Base-by-base conservation (phyloP, 768 basidiomycete genomes). In the Multifurca ochricompacta region DNA sequence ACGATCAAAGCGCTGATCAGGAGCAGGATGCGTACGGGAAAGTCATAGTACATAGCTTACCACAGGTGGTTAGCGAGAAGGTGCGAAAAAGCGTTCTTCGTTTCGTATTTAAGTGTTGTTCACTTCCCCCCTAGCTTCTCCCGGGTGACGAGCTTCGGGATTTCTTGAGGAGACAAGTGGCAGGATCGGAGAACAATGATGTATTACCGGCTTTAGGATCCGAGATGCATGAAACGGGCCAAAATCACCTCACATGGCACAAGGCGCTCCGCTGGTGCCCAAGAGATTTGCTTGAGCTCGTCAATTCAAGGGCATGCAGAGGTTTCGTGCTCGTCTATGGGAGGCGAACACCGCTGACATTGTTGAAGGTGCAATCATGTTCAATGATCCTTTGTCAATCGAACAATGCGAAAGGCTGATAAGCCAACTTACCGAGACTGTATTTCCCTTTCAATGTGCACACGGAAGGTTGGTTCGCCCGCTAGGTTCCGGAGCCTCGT, bases 261-360 rank as follows among this genome's bases (percentile, higher is more conserved):
- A 79, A 77, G 64, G 83, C 81, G 41, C 67, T 94, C 36, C 80
- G 88, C 23, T 82, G 79, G 76, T 93, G 89, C 67, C 96, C 96
- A n/a, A 76, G 74, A 47, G 81, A 78, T 50, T 73, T 98, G 48
- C 68, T 93, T 13, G 89, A 93, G 32, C 70, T 99, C 59, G 74
- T 91, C 62, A 94, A 97, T 68, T 96, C 93, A 9, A 94, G 91
- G 70, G 96, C 96, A 21, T 99, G 96, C 65, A 76, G 96, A 72
- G 94, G 95, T 85, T 65, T 42, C 32, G 1, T 21, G 3, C 21
- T 47, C 34, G n/a, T 43, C 27, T 18, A 44, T 39, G 27, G 47
- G 11, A 39, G 14, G 42, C 31, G 43, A 40, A 54, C 32, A 40
- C 45, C 8, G 31, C 39, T 41, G 48, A 13, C 30, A 30, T 8